Conservation (phyloP, 164 flowering plant species). For the Magnolia changhungtana region DNA sequence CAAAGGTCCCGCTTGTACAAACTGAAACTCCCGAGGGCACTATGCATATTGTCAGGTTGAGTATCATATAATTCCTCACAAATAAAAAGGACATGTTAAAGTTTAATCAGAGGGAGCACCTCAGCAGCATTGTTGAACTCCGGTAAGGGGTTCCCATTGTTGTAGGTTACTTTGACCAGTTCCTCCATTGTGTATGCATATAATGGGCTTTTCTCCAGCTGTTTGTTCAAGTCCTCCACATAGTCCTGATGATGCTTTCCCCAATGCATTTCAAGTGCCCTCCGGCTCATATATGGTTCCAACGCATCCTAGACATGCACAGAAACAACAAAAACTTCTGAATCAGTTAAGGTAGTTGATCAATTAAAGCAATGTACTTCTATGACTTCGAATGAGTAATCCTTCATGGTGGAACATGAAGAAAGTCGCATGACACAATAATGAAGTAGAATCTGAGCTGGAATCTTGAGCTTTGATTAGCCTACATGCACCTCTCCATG, state of each 20-base stretch:
- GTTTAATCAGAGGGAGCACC: conserved; percentile 32
- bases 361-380: neutral
- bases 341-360: neutral
- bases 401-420: neutral
- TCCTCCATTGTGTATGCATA: conserved; percentile 85
- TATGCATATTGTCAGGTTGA: neutral
- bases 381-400: neutral
- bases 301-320: conserved; percentile 67
- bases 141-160: conserved; percentile 81
- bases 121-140: conserved; percentile 89
- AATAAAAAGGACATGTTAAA: neutral
- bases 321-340: neutral
- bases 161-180: conserved; percentile 79
- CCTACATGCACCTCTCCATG: neutral
- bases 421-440: neutral
- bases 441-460: neutral
- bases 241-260: conserved; percentile 69
- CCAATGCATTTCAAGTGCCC: conserved; percentile 86
- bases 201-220: conserved; percentile 54
- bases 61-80: neutral
- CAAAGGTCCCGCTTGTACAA: too few species aligned
- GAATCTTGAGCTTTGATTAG: neutral
- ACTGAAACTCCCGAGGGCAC: neutral
- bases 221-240: conserved; percentile 76
- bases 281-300: conserved; percentile 85